Base-by-base conservation (phyloP, 106 monocot genomes). In the Ottelia alismoides region DNA sequence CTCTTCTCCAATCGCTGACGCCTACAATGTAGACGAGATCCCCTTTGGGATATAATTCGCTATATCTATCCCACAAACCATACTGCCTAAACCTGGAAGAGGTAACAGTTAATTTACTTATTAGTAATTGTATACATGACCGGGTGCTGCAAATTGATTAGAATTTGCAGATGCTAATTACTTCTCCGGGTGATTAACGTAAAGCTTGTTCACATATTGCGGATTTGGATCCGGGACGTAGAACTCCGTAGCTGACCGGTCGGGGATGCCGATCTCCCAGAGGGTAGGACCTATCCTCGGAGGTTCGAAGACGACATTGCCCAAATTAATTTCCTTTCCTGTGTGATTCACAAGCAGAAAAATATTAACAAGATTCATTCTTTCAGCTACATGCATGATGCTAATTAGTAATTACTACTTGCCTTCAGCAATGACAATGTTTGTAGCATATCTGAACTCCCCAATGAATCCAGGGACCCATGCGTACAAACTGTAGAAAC, bases 401-500 rank as follows among this genome's bases (percentile, higher is more conserved):
- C n/a, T n/a, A n/a, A n/a, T n/a, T n/a, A n/a, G n/a, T n/a, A n/a
- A n/a, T n/a, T n/a, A n/a, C n/a, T n/a, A 22, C 2, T 63, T 29
- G 79, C 88, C 88, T 31, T 76, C 30, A 1, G 55, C 67, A 3
- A 90, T 58, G 7, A 62, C 67, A 62, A 90, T 47, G 11, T 57
- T 67, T 52, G 51, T 22, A 25, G 40, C 67, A 45, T 58, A 74
- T 70, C 67, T 85, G 67, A 78, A 91, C 49, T 91, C 91, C 19
- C 85, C 85, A 51, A 85, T 71, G 61, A 81, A 75, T 25, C 91
- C 85, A 49, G 85, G 78, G 23, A 81, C 70, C 84, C 85, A 91
- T 35, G 91, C 78, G 51, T 78, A 85, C 43, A 91, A 78, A 65
- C 68, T 85, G 49, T 91, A 91, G 27, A 58, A 48, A 65, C 91